Evolutionary conservation across 1,139 yeast species (phyloP).

Genomic region (Kazachstania sp.): DNA sequence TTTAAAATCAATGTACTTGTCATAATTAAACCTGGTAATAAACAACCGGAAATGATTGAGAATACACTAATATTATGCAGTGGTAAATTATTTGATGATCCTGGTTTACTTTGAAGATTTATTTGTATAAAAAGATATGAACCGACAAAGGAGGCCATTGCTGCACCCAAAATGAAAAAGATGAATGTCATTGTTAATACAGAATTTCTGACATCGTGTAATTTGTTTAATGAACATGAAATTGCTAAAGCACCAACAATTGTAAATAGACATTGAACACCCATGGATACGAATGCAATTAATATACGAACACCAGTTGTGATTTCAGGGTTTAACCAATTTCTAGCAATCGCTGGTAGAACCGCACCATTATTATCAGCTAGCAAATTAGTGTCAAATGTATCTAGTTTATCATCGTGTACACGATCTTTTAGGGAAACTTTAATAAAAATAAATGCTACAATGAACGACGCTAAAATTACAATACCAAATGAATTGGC

Average conservation of each 20-base stretch:
- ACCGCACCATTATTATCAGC: constrained; percentile 1
- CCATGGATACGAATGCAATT: constrained; percentile 59
- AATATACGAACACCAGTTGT: constrained; percentile 24
- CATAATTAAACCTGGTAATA: constrained; percentile 52
- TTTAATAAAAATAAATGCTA: constrained; percentile 13
- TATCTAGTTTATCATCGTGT: constrained; percentile 3
- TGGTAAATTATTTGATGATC: constrained; percentile 3
- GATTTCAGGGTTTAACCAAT: constrained; percentile 15
- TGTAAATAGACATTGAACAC: constrained; percentile 62
- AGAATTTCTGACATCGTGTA: constrained; percentile 59
- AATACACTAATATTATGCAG: constrained; percentile 10
- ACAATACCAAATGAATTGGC: constrained; percentile 22
- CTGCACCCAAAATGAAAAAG: constrained; percentile 60
- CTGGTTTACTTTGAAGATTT: constrained; percentile 6
- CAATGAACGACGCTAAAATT: constrained; percentile 16
- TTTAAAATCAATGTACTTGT: constrained; percentile 50
- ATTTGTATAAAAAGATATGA: constrained; percentile 37
- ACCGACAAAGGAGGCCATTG: constrained; percentile 65
- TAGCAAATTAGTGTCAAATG: background rate
- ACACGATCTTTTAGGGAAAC: constrained; percentile 6
- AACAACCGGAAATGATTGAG: constrained; percentile 50
- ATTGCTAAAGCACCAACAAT: constrained; percentile 51
- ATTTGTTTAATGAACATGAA: constrained; percentile 48
- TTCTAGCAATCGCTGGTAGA: constrained; percentile 8
- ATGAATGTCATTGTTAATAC: constrained; percentile 52